phyloP scores from a whole-genome alignment of 805 yeast genomes.

The Jamesozyma gamospora region DNA sequence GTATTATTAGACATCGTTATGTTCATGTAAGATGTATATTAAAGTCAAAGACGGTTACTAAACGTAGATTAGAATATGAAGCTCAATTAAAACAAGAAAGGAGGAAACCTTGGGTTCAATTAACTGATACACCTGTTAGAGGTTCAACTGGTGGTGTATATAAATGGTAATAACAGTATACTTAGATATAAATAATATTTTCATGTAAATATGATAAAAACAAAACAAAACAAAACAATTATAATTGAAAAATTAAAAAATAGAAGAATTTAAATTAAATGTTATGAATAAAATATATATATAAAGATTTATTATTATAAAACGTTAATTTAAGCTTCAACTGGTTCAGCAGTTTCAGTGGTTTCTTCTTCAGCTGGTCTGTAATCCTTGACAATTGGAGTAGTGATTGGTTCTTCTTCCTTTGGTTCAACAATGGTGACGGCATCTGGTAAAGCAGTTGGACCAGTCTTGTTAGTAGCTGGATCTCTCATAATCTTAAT shows the following conservation, averaged over 20 bases:
- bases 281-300: background rate
- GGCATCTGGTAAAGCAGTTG: conserved; percentile 90
- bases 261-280: background rate
- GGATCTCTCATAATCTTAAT: conserved; percentile 99
- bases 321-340: background rate
- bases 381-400: conserved; percentile 79
- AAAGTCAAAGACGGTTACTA: conserved; percentile 51
- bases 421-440: conserved; percentile 89
- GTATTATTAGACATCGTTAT: conserved; percentile 64
- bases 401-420: conserved; percentile 76
- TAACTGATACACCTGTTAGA: conserved; percentile 38
- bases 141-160: conserved; percentile 43
- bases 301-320: too few relatives aligned
- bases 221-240: background rate
- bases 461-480: conserved; percentile 73
- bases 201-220: conserved; percentile 1
- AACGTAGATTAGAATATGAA: conserved; percentile 52
- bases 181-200: background rate
- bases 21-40: conserved; percentile 75
- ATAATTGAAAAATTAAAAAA: background rate
- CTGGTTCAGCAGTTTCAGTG: conserved; percentile 15
- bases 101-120: conserved; percentile 44
- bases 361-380: conserved; percentile 31
- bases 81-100: conserved; percentile 36
- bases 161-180: conserved; percentile 39